A percentile compares a stretch with the other conserved stretches of the same genome.
Evolutionary conservation across 768 basidiomycete genomes (phyloP).

Genomic region (Kwoniella sp.): DNA sequence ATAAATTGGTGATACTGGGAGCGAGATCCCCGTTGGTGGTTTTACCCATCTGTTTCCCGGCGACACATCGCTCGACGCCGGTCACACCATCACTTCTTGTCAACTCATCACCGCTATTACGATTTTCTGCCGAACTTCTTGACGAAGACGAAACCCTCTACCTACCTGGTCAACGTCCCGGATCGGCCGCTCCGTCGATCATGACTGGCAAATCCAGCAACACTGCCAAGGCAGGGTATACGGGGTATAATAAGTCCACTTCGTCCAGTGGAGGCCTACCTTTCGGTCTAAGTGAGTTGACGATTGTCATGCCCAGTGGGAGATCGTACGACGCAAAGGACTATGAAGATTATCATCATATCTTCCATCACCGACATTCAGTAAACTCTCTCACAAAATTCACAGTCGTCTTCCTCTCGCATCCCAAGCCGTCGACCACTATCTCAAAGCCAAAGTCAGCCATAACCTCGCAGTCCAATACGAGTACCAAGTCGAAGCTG

Average conservation of each 20-base stretch:
- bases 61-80: background rate
- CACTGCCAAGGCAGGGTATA: too few species aligned
- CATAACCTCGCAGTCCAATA: background rate
- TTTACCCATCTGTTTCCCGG: conserved; percentile 11
- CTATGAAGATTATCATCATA: conserved; percentile 16
- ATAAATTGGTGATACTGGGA: conserved; percentile 11
- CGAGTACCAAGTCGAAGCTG: background rate
- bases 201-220: background rate
- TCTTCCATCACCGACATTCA: conserved; percentile 14
- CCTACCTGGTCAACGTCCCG: background rate
- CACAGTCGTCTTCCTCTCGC: conserved; percentile 14
- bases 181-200: background rate
- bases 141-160: background rate
- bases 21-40: conserved; percentile 19
- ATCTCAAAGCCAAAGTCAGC: background rate
- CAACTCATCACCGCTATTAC: background rate
- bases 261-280: conserved; percentile 12
- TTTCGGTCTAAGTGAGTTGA: conserved; percentile 6
- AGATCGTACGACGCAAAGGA: conserved; percentile 21
- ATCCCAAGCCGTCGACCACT: background rate
- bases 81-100: background rate
- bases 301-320: conserved; percentile 16
- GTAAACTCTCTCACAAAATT: conserved; percentile 4
- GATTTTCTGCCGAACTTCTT: background rate
- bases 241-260: background rate